Base-by-base conservation (phyloP, 768 basidiomycete genomes). In the Pluteus cervinus region DNA sequence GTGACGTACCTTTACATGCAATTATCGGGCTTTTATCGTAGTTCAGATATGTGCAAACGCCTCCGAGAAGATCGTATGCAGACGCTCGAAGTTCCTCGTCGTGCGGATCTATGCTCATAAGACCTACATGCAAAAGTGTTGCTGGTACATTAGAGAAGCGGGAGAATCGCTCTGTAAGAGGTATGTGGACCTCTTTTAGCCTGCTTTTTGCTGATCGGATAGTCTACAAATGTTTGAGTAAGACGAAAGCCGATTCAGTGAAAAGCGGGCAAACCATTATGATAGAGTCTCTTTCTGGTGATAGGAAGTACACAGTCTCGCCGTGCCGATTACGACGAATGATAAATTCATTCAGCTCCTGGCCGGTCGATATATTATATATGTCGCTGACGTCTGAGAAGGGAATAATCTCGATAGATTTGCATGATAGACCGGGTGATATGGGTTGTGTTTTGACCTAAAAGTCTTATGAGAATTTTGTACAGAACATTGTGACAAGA, bases 121-220 rank as follows among this genome's bases (percentile, higher is more conserved):
- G 71, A 14, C 87, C 86, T 21, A 90, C 74, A 48, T 92, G 91
- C n/a, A 94, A 65, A 31, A 96, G 60, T 0, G 86, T 84, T 0
- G 89, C 86, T 5, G 87, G 82, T 14, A 91, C 81, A 49, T 91
- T 92, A 3, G 81, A 86, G 42, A 88, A 81, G 37, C 85, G 71
- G 5, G 84, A 76, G 45, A 82, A 79, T 7, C 86, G 69, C 42
- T 85, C 85, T 4, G 73, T 59, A 5, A 75, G 60, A 1, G 71
- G 57, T 20, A 63, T 53, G 24, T 71, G 73, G 5, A 60, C 65
- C 28, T 79, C 76, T 42, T 76, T 79, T 49, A 85, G 63, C 17
- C 72, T 72, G 15, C 75, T 76, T 53, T 91, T 91, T 1, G 86
- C 81, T n/a, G 69, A 65, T 24, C 87, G 75, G 42, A 91, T 80